Percentiles rank a stretch among this genome's conserved stretches.
phyloP scores from a whole-genome alignment of 306 rosid species.

The Acacia crassicarpa region DNA sequence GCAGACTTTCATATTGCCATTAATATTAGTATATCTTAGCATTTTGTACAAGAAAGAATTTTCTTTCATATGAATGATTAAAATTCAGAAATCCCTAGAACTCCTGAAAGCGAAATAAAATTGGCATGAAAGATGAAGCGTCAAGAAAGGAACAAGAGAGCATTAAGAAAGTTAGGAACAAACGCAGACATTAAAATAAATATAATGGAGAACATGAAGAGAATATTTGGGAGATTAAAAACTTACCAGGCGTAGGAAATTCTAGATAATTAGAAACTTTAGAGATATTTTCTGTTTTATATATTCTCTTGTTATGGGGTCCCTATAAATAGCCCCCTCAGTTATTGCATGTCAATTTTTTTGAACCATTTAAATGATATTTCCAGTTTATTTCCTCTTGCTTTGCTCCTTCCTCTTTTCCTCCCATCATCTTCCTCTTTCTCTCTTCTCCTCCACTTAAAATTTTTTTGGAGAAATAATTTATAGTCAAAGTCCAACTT shows the following conservation, averaged over 20 bases:
- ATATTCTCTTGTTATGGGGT: background rate
- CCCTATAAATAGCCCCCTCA: background rate
- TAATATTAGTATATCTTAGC: background rate
- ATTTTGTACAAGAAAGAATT: background rate
- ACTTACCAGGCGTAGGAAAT: background rate
- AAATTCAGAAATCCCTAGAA: background rate
- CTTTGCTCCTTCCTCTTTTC: background rate
- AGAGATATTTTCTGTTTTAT: background rate
- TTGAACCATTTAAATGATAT: background rate
- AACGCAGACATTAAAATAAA: background rate
- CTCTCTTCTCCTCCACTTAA: background rate
- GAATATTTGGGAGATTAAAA: background rate
- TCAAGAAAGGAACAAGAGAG: background rate
- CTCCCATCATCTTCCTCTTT: background rate
- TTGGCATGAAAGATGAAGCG: background rate
- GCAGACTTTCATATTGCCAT: background rate
- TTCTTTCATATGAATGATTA: background rate
- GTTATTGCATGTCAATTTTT: background rate
- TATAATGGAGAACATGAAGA: background rate
- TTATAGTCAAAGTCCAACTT: background rate
- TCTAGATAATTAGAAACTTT: background rate
- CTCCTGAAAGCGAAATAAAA: background rate
- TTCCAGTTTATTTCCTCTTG: background rate
- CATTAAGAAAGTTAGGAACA: background rate
- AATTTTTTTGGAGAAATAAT: background rate